Evolutionary conservation across 345 rosid species (phyloP).

Genomic region (Isatis tinctoria): DNA sequence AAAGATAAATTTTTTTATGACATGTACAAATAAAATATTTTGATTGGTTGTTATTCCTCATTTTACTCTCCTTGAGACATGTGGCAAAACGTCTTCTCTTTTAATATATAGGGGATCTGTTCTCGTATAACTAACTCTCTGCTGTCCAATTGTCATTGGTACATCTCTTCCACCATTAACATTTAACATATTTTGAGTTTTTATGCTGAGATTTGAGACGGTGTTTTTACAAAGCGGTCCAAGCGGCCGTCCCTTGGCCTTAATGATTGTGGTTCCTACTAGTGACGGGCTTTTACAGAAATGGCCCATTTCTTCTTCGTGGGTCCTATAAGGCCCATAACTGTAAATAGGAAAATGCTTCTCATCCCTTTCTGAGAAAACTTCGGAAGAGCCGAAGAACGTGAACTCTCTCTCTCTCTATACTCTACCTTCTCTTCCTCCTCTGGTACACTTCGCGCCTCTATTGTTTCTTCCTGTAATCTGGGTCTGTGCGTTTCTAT

Average conservation of each 20-base stretch:
- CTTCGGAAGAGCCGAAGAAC: slow-evolving; percentile 13
- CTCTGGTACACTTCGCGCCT: neutral
- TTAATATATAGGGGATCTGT: no score
- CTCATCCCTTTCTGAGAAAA: neutral
- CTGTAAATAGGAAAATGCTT: neutral
- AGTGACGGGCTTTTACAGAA: neutral
- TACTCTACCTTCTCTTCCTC: neutral
- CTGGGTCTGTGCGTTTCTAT: neutral
- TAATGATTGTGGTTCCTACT: neutral
- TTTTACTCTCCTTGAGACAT: no score
- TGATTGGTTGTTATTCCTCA: no score
- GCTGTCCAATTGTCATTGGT: neutral
- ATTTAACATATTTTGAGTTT: neutral
- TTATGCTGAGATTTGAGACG: neutral
- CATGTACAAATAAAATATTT: no score
- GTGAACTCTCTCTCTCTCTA: neutral
- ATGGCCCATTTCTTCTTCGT: neutral
- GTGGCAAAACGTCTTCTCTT: no score
- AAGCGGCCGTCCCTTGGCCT: neutral
- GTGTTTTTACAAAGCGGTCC: neutral
- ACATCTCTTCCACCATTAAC: neutral
- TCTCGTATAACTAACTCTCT: neutral
- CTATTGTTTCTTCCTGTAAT: neutral
- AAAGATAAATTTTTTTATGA: no score
- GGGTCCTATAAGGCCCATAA: neutral